phyloP scores from a whole-genome alignment of 2,329 filamentous ascomycete genomes.

The Penicillium nordicum region DNA sequence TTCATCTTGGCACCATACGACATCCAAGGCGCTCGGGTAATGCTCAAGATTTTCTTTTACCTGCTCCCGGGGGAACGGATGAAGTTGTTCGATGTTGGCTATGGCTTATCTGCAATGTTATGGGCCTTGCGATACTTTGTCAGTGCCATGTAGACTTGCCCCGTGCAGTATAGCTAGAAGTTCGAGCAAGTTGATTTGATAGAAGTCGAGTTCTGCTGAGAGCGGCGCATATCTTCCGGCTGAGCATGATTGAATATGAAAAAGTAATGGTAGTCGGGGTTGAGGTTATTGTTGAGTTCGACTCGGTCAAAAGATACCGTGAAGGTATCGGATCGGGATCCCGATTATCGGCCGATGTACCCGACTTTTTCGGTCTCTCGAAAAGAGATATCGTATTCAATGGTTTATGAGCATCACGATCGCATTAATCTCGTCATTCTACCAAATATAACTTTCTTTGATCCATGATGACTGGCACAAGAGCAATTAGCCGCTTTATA shows the following conservation, averaged over 20 bases:
- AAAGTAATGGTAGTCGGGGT: neutral
- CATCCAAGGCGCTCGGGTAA: too few relatives aligned
- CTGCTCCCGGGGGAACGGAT: too few relatives aligned
- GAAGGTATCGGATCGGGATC: neutral
- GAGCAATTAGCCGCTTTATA: neutral
- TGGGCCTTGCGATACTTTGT: too few relatives aligned
- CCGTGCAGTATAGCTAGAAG: too few relatives aligned
- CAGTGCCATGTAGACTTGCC: too few relatives aligned
- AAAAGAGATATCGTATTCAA: neutral
- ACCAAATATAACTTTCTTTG: neutral
- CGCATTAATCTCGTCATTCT: neutral
- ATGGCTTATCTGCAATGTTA: too few relatives aligned
- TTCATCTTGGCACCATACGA: too few relatives aligned
- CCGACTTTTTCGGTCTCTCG: neutral
- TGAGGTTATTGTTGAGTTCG: neutral
- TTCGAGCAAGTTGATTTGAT: neutral
- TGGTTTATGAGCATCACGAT: neutral
- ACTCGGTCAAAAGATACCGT: neutral
- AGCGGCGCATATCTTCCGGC: neutral
- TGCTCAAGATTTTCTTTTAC: too few relatives aligned
- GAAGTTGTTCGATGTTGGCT: too few relatives aligned
- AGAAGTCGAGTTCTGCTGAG: neutral
- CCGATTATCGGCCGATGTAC: neutral
- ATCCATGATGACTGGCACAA: neutral
- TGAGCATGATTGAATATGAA: neutral